A percentile compares a stretch with the other conserved stretches of the same genome.
phyloP scores from a whole-genome alignment of 1,139 yeast species.

The Meyerozyma sp. region DNA sequence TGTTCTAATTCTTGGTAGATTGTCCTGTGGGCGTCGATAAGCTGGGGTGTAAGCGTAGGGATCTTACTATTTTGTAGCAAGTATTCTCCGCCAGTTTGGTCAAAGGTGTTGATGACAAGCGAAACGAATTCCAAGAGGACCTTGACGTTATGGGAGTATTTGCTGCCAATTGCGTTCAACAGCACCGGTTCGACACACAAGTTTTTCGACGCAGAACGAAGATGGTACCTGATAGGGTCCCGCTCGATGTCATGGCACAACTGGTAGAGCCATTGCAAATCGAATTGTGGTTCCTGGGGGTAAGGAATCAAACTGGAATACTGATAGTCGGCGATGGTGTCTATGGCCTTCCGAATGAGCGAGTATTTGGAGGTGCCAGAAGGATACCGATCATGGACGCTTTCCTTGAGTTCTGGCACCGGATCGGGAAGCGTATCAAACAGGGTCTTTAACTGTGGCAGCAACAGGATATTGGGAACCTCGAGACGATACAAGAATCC shows the following conservation, averaged over 20 bases:
- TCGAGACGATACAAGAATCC: constrained; percentile 42
- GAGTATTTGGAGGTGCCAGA: constrained; percentile 51
- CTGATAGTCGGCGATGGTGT: constrained; percentile 22
- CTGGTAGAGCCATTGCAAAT: constrained; percentile 31
- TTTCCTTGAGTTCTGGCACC: constrained; percentile 31
- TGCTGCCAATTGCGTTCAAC: constrained; percentile 29
- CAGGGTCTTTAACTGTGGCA: constrained; percentile 20
- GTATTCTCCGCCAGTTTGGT: constrained; percentile 33
- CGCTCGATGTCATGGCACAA: constrained; percentile 43
- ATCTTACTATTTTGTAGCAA: constrained; percentile 39
- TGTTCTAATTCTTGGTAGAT: constrained; percentile 20
- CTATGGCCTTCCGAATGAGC: constrained; percentile 37
- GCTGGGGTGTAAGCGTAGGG: constrained; percentile 28
- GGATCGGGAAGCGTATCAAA: constrained; percentile 43
- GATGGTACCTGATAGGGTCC: constrained; percentile 47
- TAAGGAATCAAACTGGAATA: constrained; percentile 23
- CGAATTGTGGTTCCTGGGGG: constrained; percentile 15
- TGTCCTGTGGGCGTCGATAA: constrained; percentile 17
- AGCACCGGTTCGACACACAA: constrained; percentile 34
- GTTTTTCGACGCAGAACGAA: constrained; percentile 36
- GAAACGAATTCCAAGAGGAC: constrained; percentile 27
- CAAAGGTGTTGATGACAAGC: constrained; percentile 24
- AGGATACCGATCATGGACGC: constrained; percentile 45
- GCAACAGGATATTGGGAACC: constrained; percentile 35
- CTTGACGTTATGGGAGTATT: constrained; percentile 15